Evolutionary conservation across 1,284 basidiomycete species (phyloP).

Genomic region (Rhodotorula glutinis): DNA sequence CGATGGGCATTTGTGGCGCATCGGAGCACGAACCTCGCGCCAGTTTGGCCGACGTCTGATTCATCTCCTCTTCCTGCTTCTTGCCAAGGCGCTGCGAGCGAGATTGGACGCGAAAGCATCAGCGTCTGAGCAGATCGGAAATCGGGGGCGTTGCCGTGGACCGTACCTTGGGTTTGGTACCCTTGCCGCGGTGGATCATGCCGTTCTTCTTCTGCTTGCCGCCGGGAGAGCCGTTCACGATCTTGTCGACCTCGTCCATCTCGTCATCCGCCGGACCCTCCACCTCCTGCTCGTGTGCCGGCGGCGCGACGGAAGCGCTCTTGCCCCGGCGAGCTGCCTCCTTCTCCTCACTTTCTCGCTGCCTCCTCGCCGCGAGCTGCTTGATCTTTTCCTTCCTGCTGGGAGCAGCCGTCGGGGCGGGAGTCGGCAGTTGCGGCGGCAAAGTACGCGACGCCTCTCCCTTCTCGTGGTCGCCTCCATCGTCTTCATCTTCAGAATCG

Average conservation of each 20-base stretch:
- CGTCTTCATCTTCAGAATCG: conserved; percentile 26
- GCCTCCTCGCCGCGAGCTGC: conserved; percentile 9
- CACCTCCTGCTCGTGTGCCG: not conserved
- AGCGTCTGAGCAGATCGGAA: no score
- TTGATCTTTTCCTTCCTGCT: conserved; percentile 1
- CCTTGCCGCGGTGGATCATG: no score
- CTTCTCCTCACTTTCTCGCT: not conserved
- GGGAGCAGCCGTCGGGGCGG: not conserved
- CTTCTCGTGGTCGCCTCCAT: conserved; percentile 3
- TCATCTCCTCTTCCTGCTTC: conserved; percentile 30
- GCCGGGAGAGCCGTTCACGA: conserved; percentile 4
- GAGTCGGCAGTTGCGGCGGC: conserved; percentile 1
- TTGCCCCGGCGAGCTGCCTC: no score
- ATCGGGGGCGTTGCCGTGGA: accelerated
- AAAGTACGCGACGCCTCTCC: not conserved
- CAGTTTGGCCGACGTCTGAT: conserved; percentile 10
- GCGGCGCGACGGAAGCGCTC: not conserved
- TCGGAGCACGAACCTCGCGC: conserved; percentile 15
- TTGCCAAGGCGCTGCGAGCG: conserved; percentile 16
- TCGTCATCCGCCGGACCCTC: not conserved
- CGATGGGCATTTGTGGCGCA: no score
- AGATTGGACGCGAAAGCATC: not conserved
- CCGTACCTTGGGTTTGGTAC: conserved; percentile 5
- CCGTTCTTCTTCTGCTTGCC: not conserved
- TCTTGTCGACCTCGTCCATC: not conserved